Base-by-base conservation (phyloP, 805 yeast genomes). In the Candida schatavii region DNA sequence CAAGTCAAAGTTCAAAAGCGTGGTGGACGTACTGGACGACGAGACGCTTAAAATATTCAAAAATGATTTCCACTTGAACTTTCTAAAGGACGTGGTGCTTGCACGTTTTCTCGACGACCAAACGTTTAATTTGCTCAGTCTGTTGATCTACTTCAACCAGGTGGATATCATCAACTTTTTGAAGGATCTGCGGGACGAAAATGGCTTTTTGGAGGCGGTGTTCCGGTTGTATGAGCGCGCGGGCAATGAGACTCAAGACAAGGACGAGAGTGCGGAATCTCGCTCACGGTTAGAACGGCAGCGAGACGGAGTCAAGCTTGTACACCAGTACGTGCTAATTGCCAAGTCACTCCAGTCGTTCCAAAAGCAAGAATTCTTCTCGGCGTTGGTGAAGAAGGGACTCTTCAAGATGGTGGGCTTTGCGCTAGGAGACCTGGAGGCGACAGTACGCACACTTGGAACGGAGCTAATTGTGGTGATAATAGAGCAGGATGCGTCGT, bases 101-200 rank as follows among this genome's bases (percentile, higher is more conserved):
- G 90, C 93, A 3, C 70, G 96, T 40, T 66, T 83, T 32, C 59
- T 91, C 36, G 98, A 91, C 58, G 98, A 91, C 57, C 78, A 82
- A 34, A 77, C 89, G 3, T 80, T 82, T 54, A 78, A 77, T 46
- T 66, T 85, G 44, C 72, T 93, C 28, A 68, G 83, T 14, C 78
- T 85, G 1, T 65, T 85, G 65, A 83, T 88, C 4, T 82, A 79
- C 52, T 61, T 72, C 49, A 82, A 85, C 54, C 91, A 88, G 51
- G 77, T 80, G 21, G 81, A 80, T 37, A 76, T 88, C 17, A 72
- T 88, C 22, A 74, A 74, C 31, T 81, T 69, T 50, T 62, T 88
- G 32, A 78, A 75, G 49, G 71, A 75, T 32, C 64, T 78, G 26
- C 61, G 61, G 6, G 60, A 61, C 6, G 59, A 50, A 45, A 43